Evolutionary conservation across 495 filamentous ascomycete genomes (phyloP), one percentile per base, ranked within the genome.

Genomic region (Tuber microsphaerosporum): DNA sequence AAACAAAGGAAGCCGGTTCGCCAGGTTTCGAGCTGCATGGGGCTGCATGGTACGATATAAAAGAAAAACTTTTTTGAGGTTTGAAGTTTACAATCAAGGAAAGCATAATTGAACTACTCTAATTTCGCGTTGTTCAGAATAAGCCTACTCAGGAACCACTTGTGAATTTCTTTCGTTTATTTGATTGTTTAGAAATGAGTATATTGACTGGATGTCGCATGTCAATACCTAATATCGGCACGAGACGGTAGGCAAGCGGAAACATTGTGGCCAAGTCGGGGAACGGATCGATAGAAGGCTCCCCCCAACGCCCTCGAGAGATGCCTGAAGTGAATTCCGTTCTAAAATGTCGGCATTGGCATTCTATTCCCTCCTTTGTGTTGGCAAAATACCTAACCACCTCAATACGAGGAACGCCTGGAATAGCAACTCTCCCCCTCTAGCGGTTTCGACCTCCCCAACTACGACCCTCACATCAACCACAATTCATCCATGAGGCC

Each of bases 161-260:
- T 34, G 14, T 65, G 56, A 65, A 65, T 65, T 65, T 65, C 56
- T 65, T 65, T 34, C 56, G 26, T 65, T 65, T 65, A 31, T 65
- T 65, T 34, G 26, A 34, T 65, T 61, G 51, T 61, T 61, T 34
- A 34, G 56, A 65, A 65, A 65, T n/a, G 56, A 19, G 26, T 56
- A 31, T 65, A 34, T 65, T 34, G 26, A 17, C 31, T 19, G 5
- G 26, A 34, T 19, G 26, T 34, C 5, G 12, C 26, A 34, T 26
- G 56, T 34, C 56, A 31, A n/a, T 31, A 65, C 5, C 26, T 26
- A 65, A 65, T 65, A 65, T 34, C 56, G 26, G 56, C 56, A 65
- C 14, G 56, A 34, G 12, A 65, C 10, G 56, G 31, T 34, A 34
- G 48, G 56, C 56, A 34, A 31, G 56, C 26, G 56, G 56, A 65